Base-by-base conservation (phyloP, 2,329 filamentous ascomycete genomes). In the Fusarium sp. region DNA sequence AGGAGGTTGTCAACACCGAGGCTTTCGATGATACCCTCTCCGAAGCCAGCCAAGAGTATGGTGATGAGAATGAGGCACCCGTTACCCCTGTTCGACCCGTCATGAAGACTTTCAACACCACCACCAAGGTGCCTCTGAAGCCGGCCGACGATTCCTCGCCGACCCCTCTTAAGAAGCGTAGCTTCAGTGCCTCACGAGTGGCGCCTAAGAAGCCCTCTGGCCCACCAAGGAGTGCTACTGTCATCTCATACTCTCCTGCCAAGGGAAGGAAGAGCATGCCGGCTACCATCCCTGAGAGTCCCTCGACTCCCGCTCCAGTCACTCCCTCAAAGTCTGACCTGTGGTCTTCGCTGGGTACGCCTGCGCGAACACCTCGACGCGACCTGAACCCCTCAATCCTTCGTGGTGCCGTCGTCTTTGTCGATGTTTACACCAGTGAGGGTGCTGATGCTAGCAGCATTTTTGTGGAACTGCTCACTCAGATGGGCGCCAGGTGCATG, bases 341-440 rank as follows among this genome's bases (percentile, higher is more conserved):
- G 16, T 89, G 86, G 86, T 86, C 86, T 6, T 83, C 81, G 0
- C 77, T 84, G 31, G 86, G 83, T 16, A 89, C 87, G 0, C 88
- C 88, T 4, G 84, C 84, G 5, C 84, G 85, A 37, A 89, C 87
- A 23, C 85, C 87, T 21, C 84, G 85, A 8, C 81, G 82, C 3
- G 84, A 89, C 56, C 69, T 89, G 12, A 81, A 88, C 69, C 79
- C 84, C 6, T 75, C 77, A 1, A 77, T 92, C 6, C 84, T 95
- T 5, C 85, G 86, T 21, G 93, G 93, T 3, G 91, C 90, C 18
- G 88, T 93, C 5, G 91, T 96, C 7, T 93, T 90, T 76, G 92
- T 96, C 3, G 93, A 97, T 77, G 93, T 97, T 4, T 89, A 93
- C 76, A 94, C 92, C 1, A 91, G 88, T 11, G 92, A 96, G 74